Evolutionary conservation across 768 basidiomycete species (phyloP).

Genomic region (Pulveroboletus sp.): DNA sequence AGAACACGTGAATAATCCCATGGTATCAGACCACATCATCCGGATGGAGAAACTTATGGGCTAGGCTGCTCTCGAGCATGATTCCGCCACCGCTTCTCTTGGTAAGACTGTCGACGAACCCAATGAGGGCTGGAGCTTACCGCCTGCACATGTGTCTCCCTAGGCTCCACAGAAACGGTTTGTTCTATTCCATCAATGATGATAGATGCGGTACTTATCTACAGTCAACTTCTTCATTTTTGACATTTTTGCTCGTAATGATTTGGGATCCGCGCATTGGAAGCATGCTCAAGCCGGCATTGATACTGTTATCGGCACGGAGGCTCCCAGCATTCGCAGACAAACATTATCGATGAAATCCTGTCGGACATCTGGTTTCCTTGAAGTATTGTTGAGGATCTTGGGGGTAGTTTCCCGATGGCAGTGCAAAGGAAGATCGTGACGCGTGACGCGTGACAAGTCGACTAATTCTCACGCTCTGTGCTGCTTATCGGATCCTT

Average conservation of each 20-base stretch:
- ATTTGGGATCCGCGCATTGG: slow-evolving; percentile 9
- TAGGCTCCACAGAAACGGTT: background rate
- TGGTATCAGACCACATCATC: no score
- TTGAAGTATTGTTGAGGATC: no score
- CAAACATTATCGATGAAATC: background rate
- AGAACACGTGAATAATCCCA: no score
- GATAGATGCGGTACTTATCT: background rate
- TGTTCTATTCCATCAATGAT: no score
- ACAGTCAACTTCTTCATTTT: background rate
- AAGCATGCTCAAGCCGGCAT: slow-evolving; percentile 9
- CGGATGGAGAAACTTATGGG: slow-evolving; percentile 12
- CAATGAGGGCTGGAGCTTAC: background rate
- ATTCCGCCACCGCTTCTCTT: slow-evolving; percentile 7
- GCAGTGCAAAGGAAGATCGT: no score
- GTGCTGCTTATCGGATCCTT: no score
- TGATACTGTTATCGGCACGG: background rate
- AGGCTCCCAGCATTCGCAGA: slow-evolving; percentile 4
- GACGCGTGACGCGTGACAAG: no score
- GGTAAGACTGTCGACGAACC: slow-evolving; percentile 1
- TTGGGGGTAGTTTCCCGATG: no score
- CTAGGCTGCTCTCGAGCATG: slow-evolving; percentile 1
- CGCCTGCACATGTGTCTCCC: background rate
- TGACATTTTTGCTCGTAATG: slow-evolving; percentile 7
- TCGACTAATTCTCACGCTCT: no score
- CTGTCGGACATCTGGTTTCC: no score